phyloP scores from a whole-genome alignment of 495 filamentous ascomycete species.

The Podospora pseudopauciseta region DNA sequence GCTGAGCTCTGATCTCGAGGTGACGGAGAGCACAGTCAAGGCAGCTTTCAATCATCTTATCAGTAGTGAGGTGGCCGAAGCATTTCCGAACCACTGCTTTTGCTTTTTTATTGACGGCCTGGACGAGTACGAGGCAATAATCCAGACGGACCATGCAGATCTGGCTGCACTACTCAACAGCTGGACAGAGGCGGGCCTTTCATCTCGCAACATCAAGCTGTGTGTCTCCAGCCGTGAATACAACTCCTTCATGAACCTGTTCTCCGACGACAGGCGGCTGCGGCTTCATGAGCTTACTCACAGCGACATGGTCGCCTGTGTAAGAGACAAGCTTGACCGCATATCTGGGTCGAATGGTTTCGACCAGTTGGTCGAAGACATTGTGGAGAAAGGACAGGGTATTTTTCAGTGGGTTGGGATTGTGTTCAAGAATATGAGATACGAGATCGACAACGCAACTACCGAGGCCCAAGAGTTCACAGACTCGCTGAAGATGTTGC shows the following conservation, averaged over 20 bases:
- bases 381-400: not conserved
- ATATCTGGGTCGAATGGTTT: not conserved
- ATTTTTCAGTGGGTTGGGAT: not conserved
- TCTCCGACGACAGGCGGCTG: not conserved
- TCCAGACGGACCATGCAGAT: not conserved
- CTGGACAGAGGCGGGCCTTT: not conserved
- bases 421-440: not conserved
- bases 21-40: not conserved
- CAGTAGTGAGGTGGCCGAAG: not conserved
- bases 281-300: not conserved
- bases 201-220: not conserved
- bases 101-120: not conserved
- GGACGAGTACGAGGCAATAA: not conserved
- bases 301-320: not conserved
- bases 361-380: not conserved
- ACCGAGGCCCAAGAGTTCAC: not conserved
- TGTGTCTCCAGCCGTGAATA: not conserved
- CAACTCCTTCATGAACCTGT: not conserved
- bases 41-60: not conserved
- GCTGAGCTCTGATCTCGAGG: not conserved
- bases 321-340: not conserved
- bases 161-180: not conserved
- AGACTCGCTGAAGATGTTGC: not conserved
- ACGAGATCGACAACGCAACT: not conserved
- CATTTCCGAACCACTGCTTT: not conserved